Evolutionary conservation across 768 basidiomycete species (phyloP).

Genomic region (Russula sp.): DNA sequence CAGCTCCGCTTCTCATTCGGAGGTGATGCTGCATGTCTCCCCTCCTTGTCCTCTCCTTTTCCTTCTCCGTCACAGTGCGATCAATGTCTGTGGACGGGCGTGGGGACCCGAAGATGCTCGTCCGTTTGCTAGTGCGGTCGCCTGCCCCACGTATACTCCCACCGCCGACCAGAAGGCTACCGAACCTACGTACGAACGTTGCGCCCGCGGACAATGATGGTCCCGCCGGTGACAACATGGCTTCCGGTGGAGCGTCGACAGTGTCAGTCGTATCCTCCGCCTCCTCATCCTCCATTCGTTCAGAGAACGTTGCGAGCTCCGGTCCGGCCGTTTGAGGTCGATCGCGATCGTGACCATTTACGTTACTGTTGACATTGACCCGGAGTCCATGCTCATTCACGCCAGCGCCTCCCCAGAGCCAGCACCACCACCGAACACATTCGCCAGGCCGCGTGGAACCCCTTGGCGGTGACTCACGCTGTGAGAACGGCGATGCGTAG

Average conservation of each 20-base stretch:
- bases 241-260: constrained; percentile 23
- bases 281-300: constrained; percentile 39
- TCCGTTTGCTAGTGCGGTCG: constrained; percentile 29
- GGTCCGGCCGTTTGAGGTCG: constrained; percentile 65
- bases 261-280: constrained; percentile 36
- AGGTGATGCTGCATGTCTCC: constrained; percentile 35
- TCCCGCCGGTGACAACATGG: constrained; percentile 21
- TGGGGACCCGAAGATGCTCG: constrained; percentile 24
- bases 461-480: constrained; percentile 75
- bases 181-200: constrained; percentile 34
- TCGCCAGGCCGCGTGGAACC: constrained; percentile 52
- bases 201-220: constrained; percentile 17
- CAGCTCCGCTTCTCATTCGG: constrained; percentile 28
- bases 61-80: constrained; percentile 15
- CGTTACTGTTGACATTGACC: constrained; percentile 2
- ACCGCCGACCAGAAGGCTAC: constrained; percentile 24
- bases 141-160: constrained; percentile 25
- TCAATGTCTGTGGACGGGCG: constrained; percentile 24
- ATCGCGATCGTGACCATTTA: constrained; percentile 37
- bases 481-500: constrained; percentile 79
- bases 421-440: constrained; percentile 56
- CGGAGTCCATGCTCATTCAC: constrained; percentile 29
- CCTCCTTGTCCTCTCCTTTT: constrained; percentile 22
- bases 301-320: constrained; percentile 54
- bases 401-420: no score